Evolutionary conservation across 2,329 filamentous ascomycete species (phyloP).

Genomic region (Boeremia exigua): DNA sequence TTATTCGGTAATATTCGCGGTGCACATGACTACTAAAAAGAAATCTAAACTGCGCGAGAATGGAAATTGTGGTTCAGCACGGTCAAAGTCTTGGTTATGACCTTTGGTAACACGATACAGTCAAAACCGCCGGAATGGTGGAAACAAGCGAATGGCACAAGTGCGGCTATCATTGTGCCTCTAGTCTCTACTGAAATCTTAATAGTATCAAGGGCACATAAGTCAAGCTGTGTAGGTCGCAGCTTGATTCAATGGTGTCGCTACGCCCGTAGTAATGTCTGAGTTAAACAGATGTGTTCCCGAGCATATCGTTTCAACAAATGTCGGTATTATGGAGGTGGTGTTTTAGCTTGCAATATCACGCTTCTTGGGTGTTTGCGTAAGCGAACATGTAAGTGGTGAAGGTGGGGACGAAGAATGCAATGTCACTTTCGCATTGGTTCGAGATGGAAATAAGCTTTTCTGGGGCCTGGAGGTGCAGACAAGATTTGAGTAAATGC

Average conservation of each 20-base stretch:
- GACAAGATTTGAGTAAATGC: constrained; percentile 15
- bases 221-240: neutral
- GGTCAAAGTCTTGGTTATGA: too few relatives aligned
- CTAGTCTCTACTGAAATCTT: too few relatives aligned
- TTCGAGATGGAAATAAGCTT: neutral
- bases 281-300: neutral
- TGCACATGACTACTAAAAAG: too few relatives aligned
- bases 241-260: neutral
- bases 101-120: too few relatives aligned
- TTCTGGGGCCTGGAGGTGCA: constrained; percentile 6
- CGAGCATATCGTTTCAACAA: neutral
- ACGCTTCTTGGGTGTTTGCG: neutral
- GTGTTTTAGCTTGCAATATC: neutral
- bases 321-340: neutral
- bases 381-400: neutral
- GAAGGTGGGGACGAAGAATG: neutral
- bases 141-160: too few relatives aligned
- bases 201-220: neutral
- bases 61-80: too few relatives aligned
- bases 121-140: too few relatives aligned
- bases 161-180: too few relatives aligned
- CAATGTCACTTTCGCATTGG: neutral
- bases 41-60: too few relatives aligned
- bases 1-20: too few relatives aligned
- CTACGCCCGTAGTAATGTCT: neutral